These are phyloP conservation scores for Lolium perenne DNA, from an alignment of 176 grass and related monocot species.

Conservation along the genomic window DNA sequence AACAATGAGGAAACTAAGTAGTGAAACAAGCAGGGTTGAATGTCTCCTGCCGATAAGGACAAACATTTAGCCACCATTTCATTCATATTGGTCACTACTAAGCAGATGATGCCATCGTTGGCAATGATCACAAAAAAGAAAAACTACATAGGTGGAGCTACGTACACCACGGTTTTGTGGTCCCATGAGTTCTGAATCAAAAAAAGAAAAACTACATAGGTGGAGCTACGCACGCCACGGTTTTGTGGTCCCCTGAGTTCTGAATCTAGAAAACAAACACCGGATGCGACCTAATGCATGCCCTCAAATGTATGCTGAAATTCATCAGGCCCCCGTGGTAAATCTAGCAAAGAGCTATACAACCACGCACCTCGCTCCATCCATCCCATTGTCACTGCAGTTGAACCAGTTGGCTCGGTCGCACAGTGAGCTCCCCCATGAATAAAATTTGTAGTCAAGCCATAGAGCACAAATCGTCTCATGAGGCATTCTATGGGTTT, in stretches of 20 bases:
- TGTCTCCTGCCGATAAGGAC: neutral
- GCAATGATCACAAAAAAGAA: neutral
- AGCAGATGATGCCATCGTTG: neutral
- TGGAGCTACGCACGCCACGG: too few relatives aligned
- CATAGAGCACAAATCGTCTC: too few relatives aligned
- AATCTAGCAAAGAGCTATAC: neutral
- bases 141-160: neutral
- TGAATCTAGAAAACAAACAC: neutral
- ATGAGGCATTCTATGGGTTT: neutral
- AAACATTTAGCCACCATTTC: neutral
- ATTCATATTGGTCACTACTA: neutral
- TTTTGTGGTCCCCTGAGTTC: neutral
- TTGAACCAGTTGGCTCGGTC: neutral
- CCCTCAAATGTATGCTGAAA: neutral
- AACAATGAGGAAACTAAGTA: neutral
- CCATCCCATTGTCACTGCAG: neutral
- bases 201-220: too few relatives aligned
- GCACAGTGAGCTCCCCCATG: neutral
- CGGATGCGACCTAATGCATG: neutral
- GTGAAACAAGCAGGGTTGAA: neutral
- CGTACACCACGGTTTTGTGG: neutral
- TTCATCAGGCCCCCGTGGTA: neutral
- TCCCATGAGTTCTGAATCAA: too few relatives aligned
- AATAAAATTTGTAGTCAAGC: neutral
- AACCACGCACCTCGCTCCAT: neutral